phyloP scores from a whole-genome alignment of 345 rosid species.

The Tarenaya hassleriana region DNA sequence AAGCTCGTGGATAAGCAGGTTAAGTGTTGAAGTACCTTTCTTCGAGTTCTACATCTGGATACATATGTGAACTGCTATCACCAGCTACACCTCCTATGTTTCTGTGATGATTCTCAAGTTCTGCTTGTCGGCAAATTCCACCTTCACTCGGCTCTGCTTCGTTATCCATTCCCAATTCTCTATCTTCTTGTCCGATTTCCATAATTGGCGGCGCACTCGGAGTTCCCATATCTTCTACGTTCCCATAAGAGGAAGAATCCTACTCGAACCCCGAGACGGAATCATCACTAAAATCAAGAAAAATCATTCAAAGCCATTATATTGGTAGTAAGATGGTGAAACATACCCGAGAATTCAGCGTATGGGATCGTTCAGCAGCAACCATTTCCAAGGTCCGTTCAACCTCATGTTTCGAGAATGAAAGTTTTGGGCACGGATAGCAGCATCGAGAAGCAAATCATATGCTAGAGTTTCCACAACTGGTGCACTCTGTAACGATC shows the following conservation, averaged over 20 bases:
- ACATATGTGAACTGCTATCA: conserved; percentile 25
- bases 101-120: conserved; percentile 25
- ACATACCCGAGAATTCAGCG: too few relatives aligned
- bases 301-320: too few relatives aligned
- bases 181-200: conserved; percentile 44
- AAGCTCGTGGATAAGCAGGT: neutral
- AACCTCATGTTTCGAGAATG: conserved; percentile 60
- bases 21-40: conserved; percentile 43
- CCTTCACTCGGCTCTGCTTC: conserved; percentile 30
- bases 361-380: neutral
- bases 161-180: conserved; percentile 30
- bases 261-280: too few relatives aligned
- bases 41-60: conserved; percentile 28
- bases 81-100: conserved; percentile 23
- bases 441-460: conserved; percentile 80
- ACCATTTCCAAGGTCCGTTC: neutral
- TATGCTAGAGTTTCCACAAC: conserved; percentile 98
- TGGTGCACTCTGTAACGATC: conserved; percentile 55
- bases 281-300: conserved; percentile 12
- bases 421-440: conserved; percentile 69
- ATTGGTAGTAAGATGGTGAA: too few relatives aligned
- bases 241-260: conserved; percentile 34
- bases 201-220: conserved; percentile 91
- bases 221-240: conserved; percentile 53
- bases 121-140: conserved; percentile 28